Percentiles rank a stretch among this genome's conserved stretches.
phyloP scores from a whole-genome alignment of 257 asterid genomes.

The Fraxinus anomala region DNA sequence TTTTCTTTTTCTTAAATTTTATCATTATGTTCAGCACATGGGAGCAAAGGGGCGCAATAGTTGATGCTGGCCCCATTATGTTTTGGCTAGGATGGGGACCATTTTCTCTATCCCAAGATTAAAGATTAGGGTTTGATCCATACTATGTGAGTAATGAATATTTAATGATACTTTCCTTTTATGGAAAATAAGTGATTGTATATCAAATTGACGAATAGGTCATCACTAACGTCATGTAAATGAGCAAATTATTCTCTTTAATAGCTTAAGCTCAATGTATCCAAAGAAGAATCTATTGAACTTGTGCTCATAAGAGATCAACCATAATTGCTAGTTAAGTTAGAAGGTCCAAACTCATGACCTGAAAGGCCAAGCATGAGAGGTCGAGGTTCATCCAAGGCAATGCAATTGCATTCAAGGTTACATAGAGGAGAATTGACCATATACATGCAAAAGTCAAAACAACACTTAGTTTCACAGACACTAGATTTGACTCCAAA shows the following conservation, averaged over 20 bases:
- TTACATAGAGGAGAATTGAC: not conserved
- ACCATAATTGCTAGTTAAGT: too few relatives aligned
- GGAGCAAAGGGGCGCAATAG: slow-evolving; percentile 21
- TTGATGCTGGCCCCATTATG: slow-evolving; percentile 37
- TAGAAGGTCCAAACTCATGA: not conserved
- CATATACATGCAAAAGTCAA: not conserved
- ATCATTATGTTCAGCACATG: slow-evolving; percentile 41
- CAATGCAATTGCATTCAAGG: not conserved
- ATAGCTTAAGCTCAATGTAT: too few relatives aligned
- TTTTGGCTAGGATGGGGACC: slow-evolving; percentile 40
- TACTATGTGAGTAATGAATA: not conserved
- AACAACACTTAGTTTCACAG: too few relatives aligned
- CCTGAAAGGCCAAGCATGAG: too few relatives aligned
- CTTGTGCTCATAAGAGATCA: too few relatives aligned
- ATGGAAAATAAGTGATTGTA: not conserved
- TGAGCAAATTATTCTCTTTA: too few relatives aligned
- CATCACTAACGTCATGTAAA: too few relatives aligned
- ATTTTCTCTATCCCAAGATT: not conserved
- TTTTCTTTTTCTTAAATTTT: slow-evolving; percentile 7
- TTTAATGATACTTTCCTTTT: not conserved
- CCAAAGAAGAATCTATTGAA: too few relatives aligned
- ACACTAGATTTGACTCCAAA: too few relatives aligned
- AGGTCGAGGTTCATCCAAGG: not conserved
- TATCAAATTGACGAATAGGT: not conserved
- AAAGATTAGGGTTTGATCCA: not conserved